Evolutionary conservation across 2,329 filamentous ascomycete species (phyloP).

Genomic region (Blastomyces silverae): DNA sequence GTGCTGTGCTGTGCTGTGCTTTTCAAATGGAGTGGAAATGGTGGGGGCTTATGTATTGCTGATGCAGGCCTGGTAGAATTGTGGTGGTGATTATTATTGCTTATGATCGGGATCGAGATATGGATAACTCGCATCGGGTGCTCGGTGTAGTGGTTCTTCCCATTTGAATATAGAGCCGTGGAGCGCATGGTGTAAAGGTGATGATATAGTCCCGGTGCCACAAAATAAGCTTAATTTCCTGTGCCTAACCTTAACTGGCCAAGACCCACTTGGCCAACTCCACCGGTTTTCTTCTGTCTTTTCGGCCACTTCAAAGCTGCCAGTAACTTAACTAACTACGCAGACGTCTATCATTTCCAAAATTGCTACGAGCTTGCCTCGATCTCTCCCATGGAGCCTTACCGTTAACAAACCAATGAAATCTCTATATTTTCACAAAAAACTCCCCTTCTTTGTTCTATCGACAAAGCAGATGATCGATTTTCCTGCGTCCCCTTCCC

Average conservation of each 20-base stretch:
- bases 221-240: constrained; percentile 7
- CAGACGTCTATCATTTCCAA: not conserved
- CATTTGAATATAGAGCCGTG: no score
- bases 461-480: not conserved
- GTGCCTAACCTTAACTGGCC: not conserved
- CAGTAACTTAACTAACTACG: no score
- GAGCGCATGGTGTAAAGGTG: no score
- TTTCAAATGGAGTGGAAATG: not conserved
- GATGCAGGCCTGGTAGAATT: not conserved
- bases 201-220: no score
- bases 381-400: not conserved
- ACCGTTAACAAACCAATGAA: not conserved
- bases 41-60: not conserved
- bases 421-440: not conserved
- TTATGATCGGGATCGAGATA: no score
- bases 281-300: not conserved
- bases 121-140: not conserved
- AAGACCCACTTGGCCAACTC: not conserved
- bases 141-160: no score
- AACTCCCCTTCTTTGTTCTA: not conserved
- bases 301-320: not conserved
- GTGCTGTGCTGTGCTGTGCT: no score
- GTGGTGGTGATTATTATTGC: not conserved
- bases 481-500: not conserved
- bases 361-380: not conserved